Base-by-base conservation (phyloP, 371 early-diverging fungal genomes). In the Mortierella sp. region DNA sequence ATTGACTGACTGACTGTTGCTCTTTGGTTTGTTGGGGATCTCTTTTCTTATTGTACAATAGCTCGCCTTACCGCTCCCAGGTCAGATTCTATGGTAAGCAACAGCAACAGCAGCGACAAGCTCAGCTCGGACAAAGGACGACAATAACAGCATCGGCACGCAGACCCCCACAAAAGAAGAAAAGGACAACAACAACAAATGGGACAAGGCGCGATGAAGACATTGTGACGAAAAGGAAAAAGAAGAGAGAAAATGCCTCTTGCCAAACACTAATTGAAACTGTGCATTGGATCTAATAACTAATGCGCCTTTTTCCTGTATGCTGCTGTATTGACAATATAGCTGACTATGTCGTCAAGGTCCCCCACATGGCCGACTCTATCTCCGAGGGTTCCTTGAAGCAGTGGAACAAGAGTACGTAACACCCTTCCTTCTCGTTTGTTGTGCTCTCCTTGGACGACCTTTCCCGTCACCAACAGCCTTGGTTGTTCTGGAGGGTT, bases 371-470 rank as follows among this genome's bases (percentile, higher is more conserved):
- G 96, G 98, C 97, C 73, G 99, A 99, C 86, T 98, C 98, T 44
- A 98, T 99, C 86, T 95, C 98, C 57, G 98, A 99, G 90, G 99
- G 99, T 76, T 97, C 98, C 54, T 90, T 99, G 82, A 94, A 97
- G 82, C 92, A 95, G 81, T 98, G 98, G 98, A 94, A 94, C 87
- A 99, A 98, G 91, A 93, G 98, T 98, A 92, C 87, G 93, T 91
- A 67, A 14, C 61, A 70, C 67, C 19, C 28, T 28, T 28, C 28
- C 61, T 19, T 54, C 19, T 59, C 34, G 14, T 24, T 14, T 37
- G 8, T 19, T 10, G 10, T 26, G 9, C 11, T n/a, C n/a, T n/a
- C n/a, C n/a, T n/a, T n/a, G n/a, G 21, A 3, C 11, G 3, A 50
- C 50, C 50, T 50, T 50, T 13, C 46, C 24, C 43, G 24, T 67